These are phyloP conservation scores for Penicillium angulare DNA, from an alignment of 495 filamentous ascomycete species.

Conservation along the genomic window DNA sequence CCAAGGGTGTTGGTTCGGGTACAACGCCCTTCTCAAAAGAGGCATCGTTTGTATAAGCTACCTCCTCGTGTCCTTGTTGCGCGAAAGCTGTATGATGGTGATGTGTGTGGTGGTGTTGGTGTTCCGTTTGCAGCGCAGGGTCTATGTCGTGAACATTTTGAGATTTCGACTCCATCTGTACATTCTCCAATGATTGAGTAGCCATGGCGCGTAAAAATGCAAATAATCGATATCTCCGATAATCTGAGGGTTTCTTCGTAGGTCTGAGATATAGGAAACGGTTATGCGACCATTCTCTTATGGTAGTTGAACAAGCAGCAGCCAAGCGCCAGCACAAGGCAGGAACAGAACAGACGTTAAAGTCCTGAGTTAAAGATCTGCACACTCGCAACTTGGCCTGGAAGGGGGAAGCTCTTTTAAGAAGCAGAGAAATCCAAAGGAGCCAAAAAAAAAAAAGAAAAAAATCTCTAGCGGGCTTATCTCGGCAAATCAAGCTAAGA, in stretches of 20 bases:
- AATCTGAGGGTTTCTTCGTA: not conserved
- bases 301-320: not conserved
- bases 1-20: conserved; percentile 38
- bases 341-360: not conserved
- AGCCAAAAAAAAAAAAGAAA: not conserved
- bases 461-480: not conserved
- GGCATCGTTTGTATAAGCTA: conserved; percentile 46
- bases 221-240: not conserved
- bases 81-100: conserved; percentile 48
- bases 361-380: not conserved
- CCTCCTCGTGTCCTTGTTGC: conserved; percentile 44
- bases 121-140: conserved; percentile 16
- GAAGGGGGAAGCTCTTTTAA: not conserved
- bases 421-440: too few species aligned
- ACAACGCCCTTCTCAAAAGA: conserved; percentile 42
- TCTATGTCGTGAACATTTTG: conserved; percentile 4
- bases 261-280: not conserved
- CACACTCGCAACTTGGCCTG: not conserved
- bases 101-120: conserved; percentile 52
- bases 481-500: not conserved
- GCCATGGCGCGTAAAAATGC: not conserved
- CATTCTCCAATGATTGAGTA: not conserved
- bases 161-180: not conserved
- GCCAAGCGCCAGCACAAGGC: not conserved
- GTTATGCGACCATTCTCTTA: not conserved